Evolutionary conservation across 345 rosid genomes (phyloP), one percentile per base, ranked within the genome.

Genomic region (Hibiscus tridactylites): DNA sequence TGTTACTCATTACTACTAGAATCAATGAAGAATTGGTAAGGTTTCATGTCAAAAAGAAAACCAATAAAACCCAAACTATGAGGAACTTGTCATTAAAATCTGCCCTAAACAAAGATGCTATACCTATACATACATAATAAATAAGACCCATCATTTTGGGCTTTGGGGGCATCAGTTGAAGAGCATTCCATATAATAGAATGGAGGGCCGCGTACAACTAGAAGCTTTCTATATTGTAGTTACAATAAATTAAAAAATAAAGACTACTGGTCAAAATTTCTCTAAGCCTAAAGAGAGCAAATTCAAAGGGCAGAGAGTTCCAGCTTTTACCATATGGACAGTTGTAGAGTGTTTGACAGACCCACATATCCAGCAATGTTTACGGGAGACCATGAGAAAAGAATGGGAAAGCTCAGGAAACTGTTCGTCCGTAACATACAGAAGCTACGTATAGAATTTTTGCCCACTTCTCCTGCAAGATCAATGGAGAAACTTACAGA

Each of bases 401-500:
- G 2, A 19, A 47, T 6, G 39, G n/a, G 64, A 26, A 12, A 37
- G 31, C 75, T 87, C 86, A 93, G 37, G 96, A 91, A 44, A 90
- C 95, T 3, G 98, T 94, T 69, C 97, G 83, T 47, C 98, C 98
- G 6, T 81, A 91, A 77, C 95, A 94, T 56, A 91, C 72, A 1
- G 97, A 91, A 21, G 98, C 92, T 33, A 94, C 73, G 79, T 91
- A 94, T 69, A 94, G 88, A 87, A 88, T 94, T 74, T 86, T 94
- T 0, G 84, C 87, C 98, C 97, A 94, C 78, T 92, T 94, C 21
- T 88, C 98, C 97, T 94, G 97, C 81, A 85, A 65, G 65, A 58
- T 26, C 8, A 59, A 66, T 52, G 37, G 52, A 63, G 65, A 6
- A 58, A 11, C 52, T 3, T 65, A 59, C 65, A 54, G 56, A 26